Evolutionary conservation across 257 asterid genomes (phyloP).

Genomic region (Fraxinus quadrangulata): DNA sequence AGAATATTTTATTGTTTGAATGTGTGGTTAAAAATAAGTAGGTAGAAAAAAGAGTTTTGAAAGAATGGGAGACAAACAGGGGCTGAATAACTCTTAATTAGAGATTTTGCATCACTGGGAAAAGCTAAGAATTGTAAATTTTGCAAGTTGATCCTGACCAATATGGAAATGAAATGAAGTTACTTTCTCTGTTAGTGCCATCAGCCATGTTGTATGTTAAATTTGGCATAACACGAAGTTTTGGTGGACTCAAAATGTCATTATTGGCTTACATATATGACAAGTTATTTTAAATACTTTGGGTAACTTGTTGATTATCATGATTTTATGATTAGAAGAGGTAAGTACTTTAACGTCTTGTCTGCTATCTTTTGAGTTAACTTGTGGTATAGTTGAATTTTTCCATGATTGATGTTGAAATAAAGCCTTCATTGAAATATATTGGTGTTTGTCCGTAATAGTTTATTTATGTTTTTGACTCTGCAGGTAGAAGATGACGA

Average conservation of each 20-base stretch:
- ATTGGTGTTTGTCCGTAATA: background rate
- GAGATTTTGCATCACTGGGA: background rate
- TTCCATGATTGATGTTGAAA: background rate
- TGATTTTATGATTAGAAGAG: background rate
- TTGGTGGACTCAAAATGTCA: background rate
- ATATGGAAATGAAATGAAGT: background rate
- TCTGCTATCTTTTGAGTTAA: background rate
- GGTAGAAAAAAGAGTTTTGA: too few relatives aligned
- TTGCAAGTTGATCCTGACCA: background rate
- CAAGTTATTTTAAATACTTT: background rate
- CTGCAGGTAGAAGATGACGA: conserved; percentile 58
- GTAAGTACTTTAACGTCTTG: background rate
- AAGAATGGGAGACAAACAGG: too few relatives aligned
- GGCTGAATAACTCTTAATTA: background rate
- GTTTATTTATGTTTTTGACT: conserved; percentile 19
- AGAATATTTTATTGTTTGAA: too few relatives aligned
- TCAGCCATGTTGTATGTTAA: background rate
- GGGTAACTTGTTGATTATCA: background rate
- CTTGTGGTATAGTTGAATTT: background rate
- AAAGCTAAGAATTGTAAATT: background rate
- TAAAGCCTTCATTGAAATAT: background rate
- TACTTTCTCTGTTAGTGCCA: background rate
- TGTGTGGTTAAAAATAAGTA: too few relatives aligned
- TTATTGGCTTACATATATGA: background rate
- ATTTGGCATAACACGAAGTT: background rate